Percentiles rank a stretch among this genome's conserved stretches.
These are phyloP conservation scores for Pseudoneurospora amorphoporcata DNA, from an alignment of 495 filamentous ascomycete species.

Conservation along the genomic window DNA sequence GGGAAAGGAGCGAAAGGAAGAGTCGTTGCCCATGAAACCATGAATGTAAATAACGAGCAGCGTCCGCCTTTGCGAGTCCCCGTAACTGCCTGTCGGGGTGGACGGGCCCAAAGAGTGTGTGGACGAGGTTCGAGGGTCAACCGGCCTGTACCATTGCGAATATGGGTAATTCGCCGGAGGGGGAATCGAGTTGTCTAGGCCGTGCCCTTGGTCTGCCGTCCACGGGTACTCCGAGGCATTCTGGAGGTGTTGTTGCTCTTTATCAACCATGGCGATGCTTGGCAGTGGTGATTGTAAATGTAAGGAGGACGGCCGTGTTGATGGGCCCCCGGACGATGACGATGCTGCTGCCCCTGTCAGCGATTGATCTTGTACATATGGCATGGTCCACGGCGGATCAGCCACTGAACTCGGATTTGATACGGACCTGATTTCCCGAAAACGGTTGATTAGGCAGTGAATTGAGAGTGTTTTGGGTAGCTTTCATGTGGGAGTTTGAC, in stretches of 20 bases:
- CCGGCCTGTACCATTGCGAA: conserved; percentile 2
- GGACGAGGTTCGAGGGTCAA: conserved; percentile 53
- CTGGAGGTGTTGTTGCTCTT: not conserved
- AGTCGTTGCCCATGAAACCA: conserved; percentile 87
- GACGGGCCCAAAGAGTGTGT: conserved; percentile 51
- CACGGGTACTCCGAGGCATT: not conserved
- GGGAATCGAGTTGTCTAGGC: not conserved
- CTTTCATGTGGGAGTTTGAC: not conserved
- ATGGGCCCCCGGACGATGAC: not conserved
- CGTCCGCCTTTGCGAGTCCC: conserved; percentile 37
- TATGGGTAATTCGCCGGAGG: conserved; percentile 2
- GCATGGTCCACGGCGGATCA: not conserved
- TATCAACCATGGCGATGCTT: not conserved
- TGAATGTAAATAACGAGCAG: conserved; percentile 81
- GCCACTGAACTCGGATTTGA: not conserved
- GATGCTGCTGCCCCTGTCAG: not conserved
- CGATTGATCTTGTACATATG: not conserved
- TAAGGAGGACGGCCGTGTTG: not conserved
- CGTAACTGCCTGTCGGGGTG: conserved; percentile 14
- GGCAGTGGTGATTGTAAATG: not conserved
- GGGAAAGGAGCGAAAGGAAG: conserved; percentile 79
- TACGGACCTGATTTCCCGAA: not conserved
- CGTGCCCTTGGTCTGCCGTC: not conserved
- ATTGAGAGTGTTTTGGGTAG: not conserved
- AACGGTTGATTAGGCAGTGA: not conserved